These are phyloP conservation scores for Fusarium decemcellulare DNA, from an alignment of 2,329 filamentous ascomycete genomes.

Conservation along the genomic window DNA sequence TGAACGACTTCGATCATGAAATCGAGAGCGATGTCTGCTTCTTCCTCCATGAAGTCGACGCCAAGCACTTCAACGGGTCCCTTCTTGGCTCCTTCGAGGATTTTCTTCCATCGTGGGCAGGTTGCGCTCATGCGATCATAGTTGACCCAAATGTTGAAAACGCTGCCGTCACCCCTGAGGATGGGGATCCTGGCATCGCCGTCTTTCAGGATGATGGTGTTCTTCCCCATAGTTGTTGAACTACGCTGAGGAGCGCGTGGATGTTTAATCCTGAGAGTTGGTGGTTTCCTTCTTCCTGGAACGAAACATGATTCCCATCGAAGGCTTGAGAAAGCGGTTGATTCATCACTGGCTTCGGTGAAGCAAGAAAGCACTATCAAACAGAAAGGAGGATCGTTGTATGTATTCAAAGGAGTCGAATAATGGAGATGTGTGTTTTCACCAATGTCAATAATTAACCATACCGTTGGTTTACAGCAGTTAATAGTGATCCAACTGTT, in stretches of 20 bases:
- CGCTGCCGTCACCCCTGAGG: neutral
- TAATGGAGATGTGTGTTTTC: no score
- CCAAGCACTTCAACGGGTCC: neutral
- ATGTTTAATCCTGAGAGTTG: neutral
- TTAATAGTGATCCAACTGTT: no score
- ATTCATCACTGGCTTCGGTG: neutral
- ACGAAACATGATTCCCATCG: neutral
- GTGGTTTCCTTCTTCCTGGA: neutral
- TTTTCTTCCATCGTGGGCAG: constrained; percentile 10
- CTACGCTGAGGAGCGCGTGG: neutral
- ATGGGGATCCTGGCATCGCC: neutral
- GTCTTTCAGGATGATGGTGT: no score
- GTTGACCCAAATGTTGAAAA: constrained; percentile 7
- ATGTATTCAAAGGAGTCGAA: no score
- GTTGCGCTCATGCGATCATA: constrained; percentile 8
- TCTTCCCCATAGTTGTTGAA: neutral
- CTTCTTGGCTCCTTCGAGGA: neutral
- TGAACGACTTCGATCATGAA: constrained; percentile 20
- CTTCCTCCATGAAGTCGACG: constrained; percentile 1
- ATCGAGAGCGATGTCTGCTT: constrained; percentile 11
- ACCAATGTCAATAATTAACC: neutral
- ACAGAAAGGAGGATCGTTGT: neutral
- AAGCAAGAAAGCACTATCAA: neutral
- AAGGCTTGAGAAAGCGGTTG: neutral
- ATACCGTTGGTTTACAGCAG: no score